Conservation (phyloP, 2,329 filamentous ascomycete species). For the Geosmithia morbida region DNA sequence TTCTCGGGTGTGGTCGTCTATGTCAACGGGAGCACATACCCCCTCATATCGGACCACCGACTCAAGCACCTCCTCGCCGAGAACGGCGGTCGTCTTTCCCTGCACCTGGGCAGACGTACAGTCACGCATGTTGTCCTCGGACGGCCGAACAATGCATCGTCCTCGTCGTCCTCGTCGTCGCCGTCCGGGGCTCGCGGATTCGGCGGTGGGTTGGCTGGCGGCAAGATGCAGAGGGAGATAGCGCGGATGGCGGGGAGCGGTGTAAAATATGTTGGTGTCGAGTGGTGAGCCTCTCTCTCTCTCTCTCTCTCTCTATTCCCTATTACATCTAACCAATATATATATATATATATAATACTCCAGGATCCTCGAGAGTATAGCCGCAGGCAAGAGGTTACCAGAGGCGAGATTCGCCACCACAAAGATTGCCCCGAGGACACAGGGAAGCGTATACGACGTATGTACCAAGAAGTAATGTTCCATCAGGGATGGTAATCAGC, state of each 20-base stretch:
- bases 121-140: conserved; percentile 84
- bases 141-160: conserved; percentile 24
- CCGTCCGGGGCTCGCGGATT: conserved; percentile 51
- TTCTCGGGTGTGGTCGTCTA: conserved; percentile 65
- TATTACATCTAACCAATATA: background rate
- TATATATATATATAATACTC: too few species aligned
- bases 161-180: conserved; percentile 22
- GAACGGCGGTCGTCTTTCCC: conserved; percentile 59
- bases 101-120: conserved; percentile 53
- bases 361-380: conserved; percentile 75
- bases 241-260: conserved; percentile 48
- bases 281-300: conserved; percentile 45
- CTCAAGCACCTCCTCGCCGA: conserved; percentile 64
- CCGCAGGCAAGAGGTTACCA: conserved; percentile 55
- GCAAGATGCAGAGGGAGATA: conserved; percentile 75
- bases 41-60: conserved; percentile 70
- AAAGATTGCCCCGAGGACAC: conserved; percentile 44
- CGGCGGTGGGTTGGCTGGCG: conserved; percentile 61
- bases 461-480: conserved; percentile 14
- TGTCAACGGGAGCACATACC: conserved; percentile 77
- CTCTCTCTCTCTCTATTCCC: conserved; percentile 4
- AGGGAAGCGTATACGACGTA: conserved; percentile 48
- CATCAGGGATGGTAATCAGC: too few species aligned
- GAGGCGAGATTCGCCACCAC: conserved; percentile 58
- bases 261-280: conserved; percentile 65